phyloP scores from a whole-genome alignment of 345 rosid genomes.

The Jatropha curcas region DNA sequence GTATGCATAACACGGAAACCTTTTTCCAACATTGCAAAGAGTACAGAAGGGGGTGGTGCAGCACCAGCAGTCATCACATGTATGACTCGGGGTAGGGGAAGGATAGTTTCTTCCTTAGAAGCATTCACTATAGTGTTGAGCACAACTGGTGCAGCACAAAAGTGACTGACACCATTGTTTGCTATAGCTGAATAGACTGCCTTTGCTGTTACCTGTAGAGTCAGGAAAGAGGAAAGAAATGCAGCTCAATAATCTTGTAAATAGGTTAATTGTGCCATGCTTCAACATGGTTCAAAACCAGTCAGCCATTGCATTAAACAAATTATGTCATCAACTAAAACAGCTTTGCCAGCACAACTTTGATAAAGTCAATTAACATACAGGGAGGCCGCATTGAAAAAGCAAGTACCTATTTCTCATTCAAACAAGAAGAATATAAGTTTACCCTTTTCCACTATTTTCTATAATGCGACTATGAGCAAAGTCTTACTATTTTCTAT shows the following conservation, averaged over 20 bases:
- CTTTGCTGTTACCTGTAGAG: slow-evolving; percentile 72
- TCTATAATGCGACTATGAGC: background rate
- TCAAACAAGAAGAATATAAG: background rate
- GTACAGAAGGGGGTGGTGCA: slow-evolving; percentile 83
- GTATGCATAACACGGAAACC: slow-evolving; percentile 86
- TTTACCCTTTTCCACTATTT: background rate
- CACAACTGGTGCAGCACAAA: slow-evolving; percentile 93
- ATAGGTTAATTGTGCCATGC: background rate
- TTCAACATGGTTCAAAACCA: background rate
- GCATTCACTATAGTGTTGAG: slow-evolving; percentile 82
- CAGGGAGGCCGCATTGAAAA: background rate
- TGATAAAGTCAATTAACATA: background rate
- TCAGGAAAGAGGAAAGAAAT: background rate
- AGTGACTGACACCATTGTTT: slow-evolving; percentile 69
- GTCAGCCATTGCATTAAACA: background rate
- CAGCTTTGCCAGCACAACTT: background rate
- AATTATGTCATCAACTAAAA: background rate
- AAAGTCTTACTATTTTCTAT: background rate
- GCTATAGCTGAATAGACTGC: slow-evolving; percentile 78
- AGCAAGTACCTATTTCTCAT: background rate
- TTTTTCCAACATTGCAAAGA: slow-evolving; percentile 63
- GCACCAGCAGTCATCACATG: slow-evolving; percentile 91
- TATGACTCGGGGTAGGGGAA: slow-evolving; percentile 78
- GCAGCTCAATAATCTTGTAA: background rate
- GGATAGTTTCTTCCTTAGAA: slow-evolving; percentile 63